Percentiles rank a stretch among this genome's conserved stretches.
Evolutionary conservation across 164 flowering plant species (phyloP).

Genomic region (Pachysandra terminalis): DNA sequence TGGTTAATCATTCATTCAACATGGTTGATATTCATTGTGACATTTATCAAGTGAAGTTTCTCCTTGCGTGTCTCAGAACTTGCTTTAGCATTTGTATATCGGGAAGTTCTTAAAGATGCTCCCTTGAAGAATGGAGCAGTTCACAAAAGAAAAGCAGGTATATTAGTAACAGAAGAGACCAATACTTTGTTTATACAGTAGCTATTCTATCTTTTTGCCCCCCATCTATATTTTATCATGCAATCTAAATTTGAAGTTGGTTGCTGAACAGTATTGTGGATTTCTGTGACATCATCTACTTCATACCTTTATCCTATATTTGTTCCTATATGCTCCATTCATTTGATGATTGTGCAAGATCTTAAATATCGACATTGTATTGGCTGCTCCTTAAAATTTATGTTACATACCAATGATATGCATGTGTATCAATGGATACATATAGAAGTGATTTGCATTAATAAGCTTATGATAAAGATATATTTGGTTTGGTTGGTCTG

Average conservation of each 20-base stretch:
- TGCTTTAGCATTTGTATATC: slow-evolving; percentile 82
- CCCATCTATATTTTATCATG: neutral
- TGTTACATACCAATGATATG: no score
- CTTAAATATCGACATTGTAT: no score
- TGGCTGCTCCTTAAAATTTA: no score
- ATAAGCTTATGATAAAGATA: no score
- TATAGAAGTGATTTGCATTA: no score
- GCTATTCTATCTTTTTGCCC: neutral
- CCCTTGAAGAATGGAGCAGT: slow-evolving; percentile 27
- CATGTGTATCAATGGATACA: no score
- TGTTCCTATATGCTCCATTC: no score
- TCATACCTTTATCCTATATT: no score
- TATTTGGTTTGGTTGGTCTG: no score
- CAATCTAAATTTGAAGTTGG: no score
- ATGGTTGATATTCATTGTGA: neutral
- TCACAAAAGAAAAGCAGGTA: slow-evolving; percentile 88
- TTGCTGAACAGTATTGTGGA: neutral
- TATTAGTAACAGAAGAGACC: neutral
- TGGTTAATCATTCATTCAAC: neutral
- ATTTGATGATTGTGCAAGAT: neutral
- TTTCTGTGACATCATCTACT: neutral
- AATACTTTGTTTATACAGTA: neutral
- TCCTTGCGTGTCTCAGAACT: slow-evolving; percentile 43
- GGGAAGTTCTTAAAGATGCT: slow-evolving; percentile 49
- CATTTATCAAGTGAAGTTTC: neutral